phyloP scores from a whole-genome alignment of 1,284 basidiomycete genomes.

The Trametes sp. region DNA sequence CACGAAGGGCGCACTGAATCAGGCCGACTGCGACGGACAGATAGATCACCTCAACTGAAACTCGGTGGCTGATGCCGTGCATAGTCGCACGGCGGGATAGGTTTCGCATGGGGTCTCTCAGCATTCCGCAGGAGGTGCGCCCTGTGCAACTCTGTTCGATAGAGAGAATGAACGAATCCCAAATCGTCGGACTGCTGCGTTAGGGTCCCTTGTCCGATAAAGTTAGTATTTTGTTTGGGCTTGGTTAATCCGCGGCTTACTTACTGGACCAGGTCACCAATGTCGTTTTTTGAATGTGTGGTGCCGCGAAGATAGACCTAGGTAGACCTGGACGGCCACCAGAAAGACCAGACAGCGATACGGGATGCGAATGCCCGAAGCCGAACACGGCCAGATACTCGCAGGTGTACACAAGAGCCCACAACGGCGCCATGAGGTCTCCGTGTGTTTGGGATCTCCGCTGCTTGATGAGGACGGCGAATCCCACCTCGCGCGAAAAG shows the following conservation, averaged over 20 bases:
- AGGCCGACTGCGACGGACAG: background rate
- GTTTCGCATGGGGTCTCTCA: background rate
- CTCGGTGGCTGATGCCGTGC: background rate
- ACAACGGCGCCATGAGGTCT: slow-evolving; percentile 17
- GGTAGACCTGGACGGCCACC: background rate
- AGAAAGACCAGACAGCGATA: background rate
- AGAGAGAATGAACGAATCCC: slow-evolving; percentile 5
- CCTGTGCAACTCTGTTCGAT: background rate
- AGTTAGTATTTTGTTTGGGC: background rate
- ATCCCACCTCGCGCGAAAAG: background rate
- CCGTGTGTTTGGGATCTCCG: background rate
- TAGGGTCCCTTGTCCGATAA: background rate
- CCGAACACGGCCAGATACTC: background rate
- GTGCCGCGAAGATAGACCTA: background rate
- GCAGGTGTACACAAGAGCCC: slow-evolving; percentile 14
- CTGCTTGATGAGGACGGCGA: background rate
- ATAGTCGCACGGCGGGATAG: background rate
- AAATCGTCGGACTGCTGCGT: background rate
- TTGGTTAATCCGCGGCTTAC: background rate
- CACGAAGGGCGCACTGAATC: background rate
- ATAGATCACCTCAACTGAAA: background rate
- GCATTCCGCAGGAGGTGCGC: background rate
- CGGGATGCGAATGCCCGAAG: background rate
- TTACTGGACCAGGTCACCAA: background rate
- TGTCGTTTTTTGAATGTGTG: background rate